A percentile compares a stretch with the other conserved stretches of the same genome.
These are phyloP conservation scores for Tuber microsphaerosporum DNA, from an alignment of 495 filamentous ascomycete genomes.

Conservation along the genomic window DNA sequence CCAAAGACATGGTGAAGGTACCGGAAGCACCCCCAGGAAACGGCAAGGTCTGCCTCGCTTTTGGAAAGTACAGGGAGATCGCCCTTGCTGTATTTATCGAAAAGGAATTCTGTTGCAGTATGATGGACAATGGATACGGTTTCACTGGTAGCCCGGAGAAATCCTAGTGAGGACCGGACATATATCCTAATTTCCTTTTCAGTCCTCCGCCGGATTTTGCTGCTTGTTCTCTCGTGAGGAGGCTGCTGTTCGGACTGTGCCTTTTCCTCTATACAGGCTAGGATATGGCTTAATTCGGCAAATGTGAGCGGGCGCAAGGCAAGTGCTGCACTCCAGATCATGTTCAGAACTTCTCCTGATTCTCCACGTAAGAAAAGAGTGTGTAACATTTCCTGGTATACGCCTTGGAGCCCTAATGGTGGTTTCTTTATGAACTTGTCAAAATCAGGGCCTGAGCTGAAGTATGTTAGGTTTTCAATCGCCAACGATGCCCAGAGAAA, in stretches of 20 bases:
- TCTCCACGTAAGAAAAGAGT: too few relatives aligned
- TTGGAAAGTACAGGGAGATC: fast-evolving
- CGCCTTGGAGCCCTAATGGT: too few relatives aligned
- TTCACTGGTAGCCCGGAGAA: not conserved
- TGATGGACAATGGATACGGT: not conserved
- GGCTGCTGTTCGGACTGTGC: not conserved
- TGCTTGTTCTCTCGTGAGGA: not conserved
- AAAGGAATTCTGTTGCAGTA: not conserved
- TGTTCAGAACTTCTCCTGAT: not conserved
- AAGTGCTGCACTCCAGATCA: not conserved
- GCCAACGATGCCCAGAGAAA: not conserved
- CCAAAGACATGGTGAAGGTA: not conserved
- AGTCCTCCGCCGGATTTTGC: not conserved
- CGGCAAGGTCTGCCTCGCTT: not conserved
- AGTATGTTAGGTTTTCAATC: too few relatives aligned
- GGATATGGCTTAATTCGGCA: not conserved
- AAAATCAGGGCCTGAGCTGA: too few relatives aligned
- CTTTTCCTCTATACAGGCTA: not conserved
- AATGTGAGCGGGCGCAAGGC: not conserved
- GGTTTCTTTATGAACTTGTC: too few relatives aligned
- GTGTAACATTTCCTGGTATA: too few relatives aligned
- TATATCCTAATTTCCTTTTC: not conserved
- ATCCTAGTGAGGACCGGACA: not conserved
- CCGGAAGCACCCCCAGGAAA: not conserved
- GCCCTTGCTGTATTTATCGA: not conserved